Evolutionary conservation across 192 early-diverging fungal species (phyloP).

Genomic region (Spizellomyces sp.): DNA sequence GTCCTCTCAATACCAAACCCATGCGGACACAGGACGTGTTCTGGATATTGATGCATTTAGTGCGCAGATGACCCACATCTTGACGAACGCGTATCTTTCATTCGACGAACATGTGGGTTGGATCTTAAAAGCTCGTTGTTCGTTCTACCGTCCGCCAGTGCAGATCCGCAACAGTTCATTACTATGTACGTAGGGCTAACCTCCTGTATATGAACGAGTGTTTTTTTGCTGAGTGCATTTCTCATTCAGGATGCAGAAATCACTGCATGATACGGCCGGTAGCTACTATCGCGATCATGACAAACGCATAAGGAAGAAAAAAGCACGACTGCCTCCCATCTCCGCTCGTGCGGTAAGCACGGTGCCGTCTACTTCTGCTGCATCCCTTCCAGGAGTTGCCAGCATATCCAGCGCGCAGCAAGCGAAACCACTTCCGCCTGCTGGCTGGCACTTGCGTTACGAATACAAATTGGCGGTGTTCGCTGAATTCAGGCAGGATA

Average conservation of each 20-base stretch:
- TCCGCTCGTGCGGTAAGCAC: conserved; percentile 15
- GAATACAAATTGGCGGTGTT: conserved; percentile 71
- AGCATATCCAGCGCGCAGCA: neutral
- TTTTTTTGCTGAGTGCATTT: neutral
- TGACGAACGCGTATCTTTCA: conserved; percentile 69
- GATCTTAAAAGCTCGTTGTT: conserved; percentile 73
- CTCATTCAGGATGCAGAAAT: neutral
- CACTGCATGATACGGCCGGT: neutral
- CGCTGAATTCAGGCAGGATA: conserved; percentile 58
- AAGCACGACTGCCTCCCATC: conserved; percentile 55
- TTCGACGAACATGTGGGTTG: conserved; percentile 69
- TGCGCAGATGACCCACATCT: conserved; percentile 61
- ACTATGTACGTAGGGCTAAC: conserved; percentile 51
- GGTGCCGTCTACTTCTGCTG: neutral
- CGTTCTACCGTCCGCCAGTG: conserved; percentile 49
- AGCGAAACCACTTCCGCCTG: conserved; percentile 33
- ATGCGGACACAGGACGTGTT: too few species aligned
- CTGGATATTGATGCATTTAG: too few species aligned
- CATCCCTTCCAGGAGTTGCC: conserved; percentile 1
- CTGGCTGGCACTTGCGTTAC: conserved; percentile 79
- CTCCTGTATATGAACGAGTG: neutral
- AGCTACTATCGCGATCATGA: conserved; percentile 75
- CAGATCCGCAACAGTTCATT: conserved; percentile 64
- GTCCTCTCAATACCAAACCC: neutral
- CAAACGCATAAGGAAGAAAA: conserved; percentile 74